These are phyloP conservation scores for Thozetella sp. DNA, from an alignment of 495 filamentous ascomycete genomes.

Conservation along the genomic window DNA sequence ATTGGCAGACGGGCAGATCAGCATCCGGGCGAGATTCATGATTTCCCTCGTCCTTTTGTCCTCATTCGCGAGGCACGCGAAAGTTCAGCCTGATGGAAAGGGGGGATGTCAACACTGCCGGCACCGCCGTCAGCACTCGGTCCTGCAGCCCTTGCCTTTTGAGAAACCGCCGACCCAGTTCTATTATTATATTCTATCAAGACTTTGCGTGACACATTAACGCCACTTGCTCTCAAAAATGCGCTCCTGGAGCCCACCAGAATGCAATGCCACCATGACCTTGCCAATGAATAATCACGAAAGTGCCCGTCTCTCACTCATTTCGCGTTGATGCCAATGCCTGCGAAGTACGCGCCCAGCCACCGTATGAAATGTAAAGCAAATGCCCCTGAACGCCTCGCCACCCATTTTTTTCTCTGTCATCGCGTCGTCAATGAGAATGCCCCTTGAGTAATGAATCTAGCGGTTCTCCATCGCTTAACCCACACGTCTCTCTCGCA, in stretches of 20 bases:
- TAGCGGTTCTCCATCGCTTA: too few species aligned
- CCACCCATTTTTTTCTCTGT: neutral
- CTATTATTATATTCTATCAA: neutral
- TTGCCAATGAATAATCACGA: neutral
- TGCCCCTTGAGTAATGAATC: too few species aligned
- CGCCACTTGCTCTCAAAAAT: neutral
- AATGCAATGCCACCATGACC: too few species aligned
- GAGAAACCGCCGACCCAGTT: neutral
- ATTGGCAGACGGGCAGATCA: too few species aligned
- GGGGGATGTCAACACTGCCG: neutral
- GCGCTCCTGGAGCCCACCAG: too few species aligned
- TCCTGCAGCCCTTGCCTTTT: too few species aligned
- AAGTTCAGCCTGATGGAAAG: too few species aligned
- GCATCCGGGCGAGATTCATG: too few species aligned
- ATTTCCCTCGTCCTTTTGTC: too few species aligned
- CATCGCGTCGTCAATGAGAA: neutral
- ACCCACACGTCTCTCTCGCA: too few species aligned
- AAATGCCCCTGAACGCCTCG: neutral
- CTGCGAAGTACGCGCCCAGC: neutral
- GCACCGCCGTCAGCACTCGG: too few species aligned
- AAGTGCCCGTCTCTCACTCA: neutral
- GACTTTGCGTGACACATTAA: neutral
- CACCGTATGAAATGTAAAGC: neutral
- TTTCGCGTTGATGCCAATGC: neutral
- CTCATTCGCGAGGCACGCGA: too few species aligned